Evolutionary conservation across 208 protist genomes (phyloP).

Genomic region (Trypanosoma rangeli): DNA sequence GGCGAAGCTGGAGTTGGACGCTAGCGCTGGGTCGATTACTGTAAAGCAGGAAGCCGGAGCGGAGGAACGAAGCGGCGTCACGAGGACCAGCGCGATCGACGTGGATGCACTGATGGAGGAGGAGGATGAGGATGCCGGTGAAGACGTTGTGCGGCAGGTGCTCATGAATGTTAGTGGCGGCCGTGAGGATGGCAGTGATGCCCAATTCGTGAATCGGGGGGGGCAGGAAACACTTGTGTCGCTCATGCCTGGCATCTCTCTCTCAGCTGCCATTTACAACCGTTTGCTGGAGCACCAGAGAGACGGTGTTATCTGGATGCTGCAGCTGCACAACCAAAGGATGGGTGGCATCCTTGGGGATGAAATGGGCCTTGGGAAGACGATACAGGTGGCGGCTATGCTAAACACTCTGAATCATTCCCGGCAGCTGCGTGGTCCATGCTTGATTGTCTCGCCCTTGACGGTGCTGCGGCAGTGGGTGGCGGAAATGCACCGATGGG

Average conservation of each 20-base stretch:
- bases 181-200: slow-evolving; percentile 10
- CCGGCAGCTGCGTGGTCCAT: slow-evolving; percentile 67
- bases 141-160: background rate
- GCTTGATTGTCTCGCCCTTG: slow-evolving; percentile 92
- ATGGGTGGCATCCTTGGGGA: slow-evolving; percentile 96
- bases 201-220: slow-evolving; percentile 23
- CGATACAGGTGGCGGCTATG: slow-evolving; percentile 94
- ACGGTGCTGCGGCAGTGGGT: slow-evolving; percentile 95
- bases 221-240: slow-evolving; percentile 23
- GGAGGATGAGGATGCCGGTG: slow-evolving; percentile 26
- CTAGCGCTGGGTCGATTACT: background rate
- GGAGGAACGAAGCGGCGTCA: slow-evolving; percentile 6
- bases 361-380: slow-evolving; percentile 98
- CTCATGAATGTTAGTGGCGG: background rate
- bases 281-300: slow-evolving; percentile 94
- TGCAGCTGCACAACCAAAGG: slow-evolving; percentile 89
- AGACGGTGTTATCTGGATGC: slow-evolving; percentile 94
- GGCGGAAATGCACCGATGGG: slow-evolving; percentile 95
- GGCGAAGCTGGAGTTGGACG: slow-evolving; percentile 11
- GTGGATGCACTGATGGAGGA: slow-evolving; percentile 80
- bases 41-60: slow-evolving; percentile 16
- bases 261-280: slow-evolving; percentile 53
- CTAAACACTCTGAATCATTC: slow-evolving; percentile 85
- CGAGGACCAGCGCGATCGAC: slow-evolving; percentile 51
- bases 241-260: slow-evolving; percentile 40